These are phyloP conservation scores for Xanthoconium separans DNA, from an alignment of 1,284 basidiomycete species.

Conservation along the genomic window DNA sequence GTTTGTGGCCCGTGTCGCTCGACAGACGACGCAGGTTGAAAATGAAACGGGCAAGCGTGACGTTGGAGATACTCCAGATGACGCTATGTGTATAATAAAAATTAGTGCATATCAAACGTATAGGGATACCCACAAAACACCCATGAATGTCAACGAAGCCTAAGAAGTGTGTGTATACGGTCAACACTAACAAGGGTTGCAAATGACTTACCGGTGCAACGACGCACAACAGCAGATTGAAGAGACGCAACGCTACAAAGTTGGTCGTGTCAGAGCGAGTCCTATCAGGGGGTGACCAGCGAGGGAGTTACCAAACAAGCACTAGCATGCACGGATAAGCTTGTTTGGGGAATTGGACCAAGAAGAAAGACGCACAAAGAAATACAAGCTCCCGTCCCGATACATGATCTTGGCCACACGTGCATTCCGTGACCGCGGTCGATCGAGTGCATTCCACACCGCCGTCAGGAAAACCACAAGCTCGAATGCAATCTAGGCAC, in stretches of 20 bases:
- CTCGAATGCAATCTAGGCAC: slow-evolving; percentile 37
- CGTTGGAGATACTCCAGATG: slow-evolving; percentile 39
- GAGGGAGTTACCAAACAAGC: slow-evolving; percentile 25
- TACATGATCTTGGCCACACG: slow-evolving; percentile 31
- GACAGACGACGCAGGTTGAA: slow-evolving; percentile 36
- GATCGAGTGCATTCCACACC: slow-evolving; percentile 37
- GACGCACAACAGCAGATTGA: slow-evolving; percentile 29
- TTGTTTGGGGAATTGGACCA: neutral
- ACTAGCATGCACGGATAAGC: slow-evolving; percentile 13
- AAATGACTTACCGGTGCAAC: slow-evolving; percentile 29
- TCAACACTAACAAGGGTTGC: neutral
- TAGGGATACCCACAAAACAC: slow-evolving; percentile 27
- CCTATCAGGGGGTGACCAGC: neutral
- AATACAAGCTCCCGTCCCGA: slow-evolving; percentile 38
- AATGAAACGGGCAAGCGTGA: slow-evolving; percentile 39
- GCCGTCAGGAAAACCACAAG: slow-evolving; percentile 36
- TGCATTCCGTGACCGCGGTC: slow-evolving; percentile 26
- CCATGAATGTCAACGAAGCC: slow-evolving; percentile 28
- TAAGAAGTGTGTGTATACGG: slow-evolving; percentile 7
- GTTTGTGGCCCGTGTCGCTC: neutral
- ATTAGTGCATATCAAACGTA: neutral
- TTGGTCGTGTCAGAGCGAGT: neutral
- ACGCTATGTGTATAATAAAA: slow-evolving; percentile 32
- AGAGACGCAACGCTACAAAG: slow-evolving; percentile 28
- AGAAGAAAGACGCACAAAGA: slow-evolving; percentile 34